Conservation (phyloP, 176 grass and related monocot species). For the Avena sativa region DNA sequence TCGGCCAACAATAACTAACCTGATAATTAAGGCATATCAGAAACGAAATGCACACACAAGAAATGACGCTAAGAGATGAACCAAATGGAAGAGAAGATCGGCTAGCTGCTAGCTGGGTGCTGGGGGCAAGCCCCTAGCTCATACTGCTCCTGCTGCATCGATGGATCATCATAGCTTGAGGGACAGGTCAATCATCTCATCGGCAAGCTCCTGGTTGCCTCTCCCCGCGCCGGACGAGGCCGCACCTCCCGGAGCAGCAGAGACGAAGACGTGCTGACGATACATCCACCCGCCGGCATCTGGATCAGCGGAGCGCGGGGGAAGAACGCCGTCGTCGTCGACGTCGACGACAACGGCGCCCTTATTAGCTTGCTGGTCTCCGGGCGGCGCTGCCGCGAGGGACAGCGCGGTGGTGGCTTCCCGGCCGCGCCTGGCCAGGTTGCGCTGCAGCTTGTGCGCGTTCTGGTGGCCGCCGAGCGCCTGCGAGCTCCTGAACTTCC, state of each 20-base stretch:
- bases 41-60: constrained; percentile 35
- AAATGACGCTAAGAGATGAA: constrained; percentile 48
- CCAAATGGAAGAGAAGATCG: constrained; percentile 1
- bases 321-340: background rate
- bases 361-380: background rate
- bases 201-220: constrained; percentile 5
- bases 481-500: constrained; percentile 73
- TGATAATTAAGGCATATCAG: constrained; percentile 15
- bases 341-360: background rate
- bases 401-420: constrained; percentile 34
- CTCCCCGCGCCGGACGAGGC: constrained; percentile 18
- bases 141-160: background rate
- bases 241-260: background rate
- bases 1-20: constrained; percentile 34
- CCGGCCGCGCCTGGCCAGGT: constrained; percentile 57
- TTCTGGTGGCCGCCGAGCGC: constrained; percentile 79
- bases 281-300: constrained; percentile 7
- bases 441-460: constrained; percentile 72
- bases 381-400: background rate
- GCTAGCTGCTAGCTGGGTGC: background rate
- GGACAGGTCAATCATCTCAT: constrained; percentile 69
- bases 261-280: background rate
- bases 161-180: constrained; percentile 67
- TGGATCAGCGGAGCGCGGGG: background rate
- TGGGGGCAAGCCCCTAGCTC: background rate